Base-by-base conservation (phyloP, 345 rosid genomes). In the Lepidium sativum region DNA sequence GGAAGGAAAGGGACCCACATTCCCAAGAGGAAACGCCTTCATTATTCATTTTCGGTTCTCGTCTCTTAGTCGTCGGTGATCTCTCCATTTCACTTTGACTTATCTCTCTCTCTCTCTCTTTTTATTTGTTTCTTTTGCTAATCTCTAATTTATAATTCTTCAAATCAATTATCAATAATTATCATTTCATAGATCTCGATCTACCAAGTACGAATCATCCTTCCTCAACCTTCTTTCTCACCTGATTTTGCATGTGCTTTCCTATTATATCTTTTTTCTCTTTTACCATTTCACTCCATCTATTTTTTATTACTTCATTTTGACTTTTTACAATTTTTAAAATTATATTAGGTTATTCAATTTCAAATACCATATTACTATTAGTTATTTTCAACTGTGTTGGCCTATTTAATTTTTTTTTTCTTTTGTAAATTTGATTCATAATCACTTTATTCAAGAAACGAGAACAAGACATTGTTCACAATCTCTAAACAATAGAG, bases 11-110 rank as follows among this genome's bases (percentile, higher is more conserved):
- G 79, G 80, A 23, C 79, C 78, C 72, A 49, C 51, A 47, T 16
- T 56, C 65, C 64, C 75, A 69, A 42, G 73, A 68, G 73, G 57
- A 47, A 73, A 58, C 56, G 17, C 58, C 54, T 42, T 58, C 57
- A 65, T 77, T 37, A 23, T 56, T 35, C 53, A 48, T 48, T 72
- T 75, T 77, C 60, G 65, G 51, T 70, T 61, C 62, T 63, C 34
- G 21, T 45, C 42, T 59, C 71, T 15, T 68, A 68, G 67, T 69
- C 81, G 77, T 84, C 81, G 80, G 80, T 84, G 80, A 65, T 72
- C 79, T 72, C 77, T 65, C 78, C 45, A 56, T 63, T 48, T 71
- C 75, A 48, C 53, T 54, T 70, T 70, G 56, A 70, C 31, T 25
- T 1, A 3, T 27, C 7, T 6, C 4, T 27, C 31, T 6, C 7